Evolutionary conservation across 805 yeast genomes (phyloP), one percentile per base, ranked within the genome.

Genomic region (Pichia exigua): DNA sequence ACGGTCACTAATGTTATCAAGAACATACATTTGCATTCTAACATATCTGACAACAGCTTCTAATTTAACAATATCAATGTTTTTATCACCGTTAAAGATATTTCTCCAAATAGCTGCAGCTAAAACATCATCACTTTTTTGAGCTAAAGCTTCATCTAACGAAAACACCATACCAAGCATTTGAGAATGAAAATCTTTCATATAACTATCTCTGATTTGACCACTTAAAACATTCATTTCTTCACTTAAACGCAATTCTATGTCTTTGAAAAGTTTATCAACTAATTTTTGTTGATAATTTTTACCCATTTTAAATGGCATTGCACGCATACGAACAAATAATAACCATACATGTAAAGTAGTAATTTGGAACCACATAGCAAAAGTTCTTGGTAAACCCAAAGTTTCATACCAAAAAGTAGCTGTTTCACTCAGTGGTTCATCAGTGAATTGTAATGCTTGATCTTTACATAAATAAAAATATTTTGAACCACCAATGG

Each of bases 301-400:
- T 59, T 80, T 80, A 42, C 97, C 95, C 64, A 87, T 83, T 61
- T 88, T 85, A 65, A 84, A 85, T 0, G 98, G 98, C 85, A 94
- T 77, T 11, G 95, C 95, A 67, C 99, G 82, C 97, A 94, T 91
- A 65, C 99, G 83, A 18, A 87, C 96, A 58, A 85, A 85, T 45
- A 94, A 74, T 63, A 94, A 83, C 99, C 99, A 94, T 54, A 87
- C 82, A 67, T 94, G 99, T 58, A 94, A 74, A 1, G 85, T 74
- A 8, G 96, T 87, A 55, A 94, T 85, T 69, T 92, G 98, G 67
- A 85, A 92, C 96, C 97, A 92, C 67, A 90, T 95, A n/a, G 92
- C 81, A 64, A 92, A 91, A 0, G 97, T 85, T 64, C 78, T 76
- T 38, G 96, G 96, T 62, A 94, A 72, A 26, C 80, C 83, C 52